Evolutionary conservation across 2,329 filamentous ascomycete genomes (phyloP), one percentile per base, ranked within the genome.

Genomic region (Phyllosticta citriasiana): DNA sequence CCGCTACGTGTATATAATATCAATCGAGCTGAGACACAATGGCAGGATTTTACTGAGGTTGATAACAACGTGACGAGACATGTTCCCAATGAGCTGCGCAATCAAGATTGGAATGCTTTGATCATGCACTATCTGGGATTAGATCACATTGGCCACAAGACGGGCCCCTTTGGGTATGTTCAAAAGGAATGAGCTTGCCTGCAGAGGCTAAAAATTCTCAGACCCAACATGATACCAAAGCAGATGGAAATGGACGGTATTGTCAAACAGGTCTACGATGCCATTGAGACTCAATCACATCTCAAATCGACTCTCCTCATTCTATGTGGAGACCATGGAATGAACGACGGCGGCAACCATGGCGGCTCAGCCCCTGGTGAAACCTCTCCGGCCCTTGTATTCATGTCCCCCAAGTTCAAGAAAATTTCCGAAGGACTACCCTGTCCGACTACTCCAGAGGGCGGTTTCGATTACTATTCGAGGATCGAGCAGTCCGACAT

Each of bases 311-410:
- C 93, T 0, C 77, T 99, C 1, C 82, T 99, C 54, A 86, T 99
- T 2, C 76, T 99, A 6, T 91, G 88, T 61, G 94, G 94, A 61
- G 95, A 99, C 68, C 94, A 99, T 71, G 94, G 94, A n/a, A 99
- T 99, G 94, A 99, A 97, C 67, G 93, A 97, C 67, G 94, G 90
- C 22, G 94, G 94, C 2, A 97, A 97, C 67, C 94, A 99, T 71
- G 94, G 94, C 30, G 94, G 93, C 50, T 97, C 93, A 9, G 92
- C 92, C 0, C 84, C 91, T 1, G 93, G 94, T 53, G 94, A 99
- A 77, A 97, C 94, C 1, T 97, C 93, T 0, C 88, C 94, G 0
- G 94, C 94, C 16, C 77, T 99, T 9, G 83, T 97, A 22, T 97
- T 99, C 72, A 84, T 96, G 65, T 94, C 91, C 2, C 91, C 93